Evolutionary conservation across 2,329 filamentous ascomycete species (phyloP).

Genomic region (Aspergillus aculeatinus): DNA sequence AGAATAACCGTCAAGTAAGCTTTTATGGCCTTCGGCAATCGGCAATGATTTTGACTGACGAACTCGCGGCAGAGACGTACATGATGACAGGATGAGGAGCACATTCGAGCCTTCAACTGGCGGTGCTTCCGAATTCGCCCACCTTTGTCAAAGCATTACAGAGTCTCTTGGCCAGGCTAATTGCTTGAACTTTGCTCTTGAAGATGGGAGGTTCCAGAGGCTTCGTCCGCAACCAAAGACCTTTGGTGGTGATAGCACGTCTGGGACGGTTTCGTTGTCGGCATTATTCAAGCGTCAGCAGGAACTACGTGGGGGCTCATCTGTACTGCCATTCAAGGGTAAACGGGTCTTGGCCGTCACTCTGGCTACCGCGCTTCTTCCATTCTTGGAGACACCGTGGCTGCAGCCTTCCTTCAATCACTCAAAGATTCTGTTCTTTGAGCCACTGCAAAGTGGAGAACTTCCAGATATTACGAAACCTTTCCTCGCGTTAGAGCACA

Average conservation of each 20-base stretch:
- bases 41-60: conserved; percentile 1
- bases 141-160: conserved; percentile 15
- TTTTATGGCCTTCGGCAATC: conserved; percentile 2
- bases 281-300: conserved; percentile 15
- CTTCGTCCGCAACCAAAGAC: conserved; percentile 17
- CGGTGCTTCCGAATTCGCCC: conserved; percentile 9
- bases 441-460: conserved; percentile 13
- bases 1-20: conserved; percentile 17
- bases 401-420: conserved; percentile 15
- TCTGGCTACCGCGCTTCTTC: conserved; percentile 14
- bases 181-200: conserved; percentile 14
- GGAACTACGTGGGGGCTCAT: conserved; percentile 12
- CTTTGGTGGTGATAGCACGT: conserved; percentile 6
- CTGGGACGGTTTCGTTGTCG: conserved; percentile 13
- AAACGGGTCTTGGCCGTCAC: conserved; percentile 15
- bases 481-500: conserved; percentile 13
- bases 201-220: conserved; percentile 12
- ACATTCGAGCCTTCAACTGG: conserved; percentile 4
- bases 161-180: conserved; percentile 13
- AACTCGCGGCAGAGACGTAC: conserved; percentile 1
- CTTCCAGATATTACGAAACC: conserved; percentile 15
- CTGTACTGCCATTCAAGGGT: conserved; percentile 13
- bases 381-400: conserved; percentile 15
- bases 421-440: conserved; percentile 16
- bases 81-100: conserved; percentile 1